A percentile compares a stretch with the other conserved stretches of the same genome.
These are phyloP conservation scores for Botrytis squamosa DNA, from an alignment of 2,329 filamentous ascomycete species.

Conservation along the genomic window DNA sequence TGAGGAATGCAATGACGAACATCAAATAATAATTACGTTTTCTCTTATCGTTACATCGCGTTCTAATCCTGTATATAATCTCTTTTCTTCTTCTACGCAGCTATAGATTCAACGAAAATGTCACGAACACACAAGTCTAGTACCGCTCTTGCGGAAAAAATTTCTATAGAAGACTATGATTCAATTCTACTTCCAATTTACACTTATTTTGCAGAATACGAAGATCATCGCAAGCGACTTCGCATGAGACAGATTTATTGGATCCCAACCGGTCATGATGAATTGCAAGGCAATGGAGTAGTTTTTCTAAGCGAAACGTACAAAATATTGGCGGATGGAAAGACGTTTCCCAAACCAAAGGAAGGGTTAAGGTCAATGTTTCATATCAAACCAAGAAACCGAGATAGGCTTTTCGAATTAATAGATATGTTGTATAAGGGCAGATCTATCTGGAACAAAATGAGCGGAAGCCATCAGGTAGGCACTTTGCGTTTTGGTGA, in stretches of 20 bases:
- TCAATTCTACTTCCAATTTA: background rate
- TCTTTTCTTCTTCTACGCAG: background rate
- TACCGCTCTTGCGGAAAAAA: background rate
- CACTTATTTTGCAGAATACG: background rate
- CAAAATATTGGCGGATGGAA: background rate
- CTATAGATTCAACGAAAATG: background rate
- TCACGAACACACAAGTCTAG: background rate
- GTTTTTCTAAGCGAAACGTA: background rate
- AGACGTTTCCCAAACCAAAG: background rate
- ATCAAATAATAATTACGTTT: background rate
- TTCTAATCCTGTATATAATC: background rate
- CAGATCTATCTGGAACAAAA: no score
- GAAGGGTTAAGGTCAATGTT: background rate
- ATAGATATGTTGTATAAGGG: background rate
- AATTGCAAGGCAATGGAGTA: background rate
- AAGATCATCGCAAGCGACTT: background rate
- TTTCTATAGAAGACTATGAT: background rate
- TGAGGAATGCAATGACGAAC: background rate
- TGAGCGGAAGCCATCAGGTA: background rate
- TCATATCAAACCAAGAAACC: background rate
- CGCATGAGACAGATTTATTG: background rate
- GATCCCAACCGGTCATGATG: background rate
- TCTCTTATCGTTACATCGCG: rapidly evolving
- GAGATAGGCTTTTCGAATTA: background rate
- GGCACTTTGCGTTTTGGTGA: background rate